Percentiles rank a stretch among this genome's conserved stretches.
phyloP scores from a whole-genome alignment of 352 stramenopile genomes.

The Stephanocyclus meneghinianus region DNA sequence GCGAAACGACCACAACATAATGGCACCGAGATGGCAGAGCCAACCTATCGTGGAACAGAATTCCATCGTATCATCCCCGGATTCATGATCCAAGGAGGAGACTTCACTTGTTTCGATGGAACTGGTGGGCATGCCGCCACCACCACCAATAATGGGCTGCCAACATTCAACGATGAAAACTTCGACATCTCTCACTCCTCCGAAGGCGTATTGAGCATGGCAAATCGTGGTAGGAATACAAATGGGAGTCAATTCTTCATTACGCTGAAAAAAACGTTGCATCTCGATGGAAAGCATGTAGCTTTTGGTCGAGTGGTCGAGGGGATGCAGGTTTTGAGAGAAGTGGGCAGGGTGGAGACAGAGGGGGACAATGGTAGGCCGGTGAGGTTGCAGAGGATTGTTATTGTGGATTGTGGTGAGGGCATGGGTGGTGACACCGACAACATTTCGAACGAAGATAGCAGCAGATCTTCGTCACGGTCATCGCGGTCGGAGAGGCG shows the following conservation, averaged over 20 bases:
- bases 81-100: constrained; percentile 90
- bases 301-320: constrained; percentile 91
- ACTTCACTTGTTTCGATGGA: constrained; percentile 83
- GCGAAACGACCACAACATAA: constrained; percentile 13
- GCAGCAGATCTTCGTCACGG: neutral
- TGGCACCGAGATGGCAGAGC: constrained; percentile 8
- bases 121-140: constrained; percentile 46
- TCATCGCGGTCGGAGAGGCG: neutral
- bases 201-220: constrained; percentile 92
- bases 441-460: neutral
- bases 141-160: constrained; percentile 66
- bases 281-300: constrained; percentile 74
- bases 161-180: constrained; percentile 93
- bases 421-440: constrained; percentile 25
- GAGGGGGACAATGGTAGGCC: constrained; percentile 84
- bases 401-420: constrained; percentile 91
- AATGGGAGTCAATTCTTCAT: constrained; percentile 79
- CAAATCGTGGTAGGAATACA: constrained; percentile 87
- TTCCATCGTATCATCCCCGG: constrained; percentile 86
- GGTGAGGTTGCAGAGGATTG: constrained; percentile 83
- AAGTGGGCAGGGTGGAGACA: constrained; percentile 91
- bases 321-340: constrained; percentile 88
- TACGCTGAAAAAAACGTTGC: constrained; percentile 57
- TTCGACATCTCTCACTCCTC: constrained; percentile 66
- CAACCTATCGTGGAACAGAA: constrained; percentile 63